Conservation (phyloP, 2,329 filamentous ascomycete genomes). For the Pseudodiploospora longispora region DNA sequence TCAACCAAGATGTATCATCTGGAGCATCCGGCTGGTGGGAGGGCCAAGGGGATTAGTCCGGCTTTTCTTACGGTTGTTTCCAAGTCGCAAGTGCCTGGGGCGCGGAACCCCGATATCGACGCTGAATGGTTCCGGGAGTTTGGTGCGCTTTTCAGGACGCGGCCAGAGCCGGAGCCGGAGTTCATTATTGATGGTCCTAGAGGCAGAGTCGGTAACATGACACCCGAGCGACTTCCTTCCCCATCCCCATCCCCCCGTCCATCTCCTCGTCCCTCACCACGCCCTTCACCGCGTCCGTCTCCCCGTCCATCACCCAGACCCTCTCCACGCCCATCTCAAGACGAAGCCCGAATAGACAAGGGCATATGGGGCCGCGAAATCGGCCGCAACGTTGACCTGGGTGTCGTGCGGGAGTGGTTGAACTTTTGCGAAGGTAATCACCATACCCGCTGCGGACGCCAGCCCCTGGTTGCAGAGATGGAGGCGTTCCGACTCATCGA, state of each 20-base stretch:
- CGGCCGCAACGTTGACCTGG: slow-evolving; percentile 20
- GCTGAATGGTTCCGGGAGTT: slow-evolving; percentile 24
- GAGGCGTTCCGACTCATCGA: slow-evolving; percentile 25
- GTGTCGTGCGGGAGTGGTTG: slow-evolving; percentile 23
- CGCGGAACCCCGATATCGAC: slow-evolving; percentile 22
- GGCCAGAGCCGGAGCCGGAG: slow-evolving; percentile 19
- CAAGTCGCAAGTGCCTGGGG: slow-evolving; percentile 20
- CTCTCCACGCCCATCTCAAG: neutral
- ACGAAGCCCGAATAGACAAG: slow-evolving; percentile 18
- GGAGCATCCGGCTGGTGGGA: slow-evolving; percentile 20
- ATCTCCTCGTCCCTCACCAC: no score
- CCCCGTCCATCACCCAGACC: neutral
- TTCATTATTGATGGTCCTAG: slow-evolving; percentile 13
- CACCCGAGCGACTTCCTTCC: slow-evolving; percentile 13
- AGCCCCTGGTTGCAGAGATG: slow-evolving; percentile 16
- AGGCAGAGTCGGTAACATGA: slow-evolving; percentile 10
- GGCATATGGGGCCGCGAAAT: slow-evolving; percentile 28
- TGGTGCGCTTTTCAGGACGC: slow-evolving; percentile 25
- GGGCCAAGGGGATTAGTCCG: slow-evolving; percentile 20
- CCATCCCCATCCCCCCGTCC: slow-evolving; percentile 11
- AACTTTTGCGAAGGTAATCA: slow-evolving; percentile 26
- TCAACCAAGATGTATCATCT: slow-evolving; percentile 22
- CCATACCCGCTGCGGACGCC: slow-evolving; percentile 23
- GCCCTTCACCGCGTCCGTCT: no score
- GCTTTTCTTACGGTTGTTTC: slow-evolving; percentile 25